Conservation (phyloP, 176 grass and related monocot genomes). For the Sorghum bicolor region Sorghum_bicolor_NCBIv3 NC_012879.2:51480501-51481000, state of each 20-base stretch:
- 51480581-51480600: neutral
- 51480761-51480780: neutral
- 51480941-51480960: no score
- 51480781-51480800: neutral
- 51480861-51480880: neutral
- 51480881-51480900: neutral
- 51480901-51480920: neutral
- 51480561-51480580: neutral
- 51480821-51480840: neutral
- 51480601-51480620: neutral
- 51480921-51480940: neutral
- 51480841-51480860: neutral
- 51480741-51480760: neutral
- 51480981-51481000: neutral
- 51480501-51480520: constrained; percentile 20
- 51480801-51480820: no score
- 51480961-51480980: no score
- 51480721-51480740: constrained; percentile 38
- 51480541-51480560: neutral
- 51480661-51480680: constrained; percentile 60
- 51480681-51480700: constrained; percentile 42
- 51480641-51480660: constrained; percentile 55
- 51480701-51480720: constrained; percentile 15
- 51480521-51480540: neutral
- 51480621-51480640: constrained; percentile 10